A percentile compares a stretch with the other conserved stretches of the same genome.
Evolutionary conservation across 768 basidiomycete genomes (phyloP).

Genomic region (Russula brevipes): DNA sequence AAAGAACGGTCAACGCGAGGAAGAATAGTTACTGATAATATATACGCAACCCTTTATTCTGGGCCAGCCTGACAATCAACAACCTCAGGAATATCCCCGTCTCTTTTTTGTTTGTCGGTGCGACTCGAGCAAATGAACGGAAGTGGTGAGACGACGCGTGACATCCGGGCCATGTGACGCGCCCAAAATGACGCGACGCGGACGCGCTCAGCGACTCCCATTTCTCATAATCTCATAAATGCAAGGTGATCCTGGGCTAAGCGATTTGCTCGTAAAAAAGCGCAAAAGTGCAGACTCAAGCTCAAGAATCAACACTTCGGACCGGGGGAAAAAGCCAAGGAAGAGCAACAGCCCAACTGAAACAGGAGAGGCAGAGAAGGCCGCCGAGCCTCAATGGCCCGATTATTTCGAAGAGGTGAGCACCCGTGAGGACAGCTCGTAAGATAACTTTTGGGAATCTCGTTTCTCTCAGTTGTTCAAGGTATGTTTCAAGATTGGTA

Average conservation of each 20-base stretch:
- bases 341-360: not conserved
- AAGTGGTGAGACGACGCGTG: not conserved
- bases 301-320: not conserved
- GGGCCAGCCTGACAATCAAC: not conserved
- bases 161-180: not conserved
- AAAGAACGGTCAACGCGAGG: not conserved
- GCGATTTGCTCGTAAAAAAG: not conserved
- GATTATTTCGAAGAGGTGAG: slow-evolving; percentile 54
- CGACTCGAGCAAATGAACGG: too few relatives aligned
- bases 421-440: slow-evolving; percentile 25
- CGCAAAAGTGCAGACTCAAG: slow-evolving; percentile 1
- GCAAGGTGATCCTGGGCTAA: slow-evolving; percentile 1
- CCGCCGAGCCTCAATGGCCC: slow-evolving; percentile 43
- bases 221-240: not conserved
- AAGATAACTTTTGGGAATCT: not conserved
- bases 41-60: not conserved
- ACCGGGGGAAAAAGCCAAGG: not conserved
- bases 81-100: not conserved
- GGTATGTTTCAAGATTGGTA: not conserved
- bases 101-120: too few relatives aligned
- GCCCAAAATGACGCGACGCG: not conserved
- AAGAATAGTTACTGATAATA: not conserved
- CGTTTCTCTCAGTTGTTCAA: slow-evolving; percentile 16
- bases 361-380: slow-evolving; percentile 3
- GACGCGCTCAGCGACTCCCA: too few relatives aligned